Base-by-base conservation (phyloP, 2,329 filamentous ascomycete genomes). In the Sarocladium oryzae region DNA sequence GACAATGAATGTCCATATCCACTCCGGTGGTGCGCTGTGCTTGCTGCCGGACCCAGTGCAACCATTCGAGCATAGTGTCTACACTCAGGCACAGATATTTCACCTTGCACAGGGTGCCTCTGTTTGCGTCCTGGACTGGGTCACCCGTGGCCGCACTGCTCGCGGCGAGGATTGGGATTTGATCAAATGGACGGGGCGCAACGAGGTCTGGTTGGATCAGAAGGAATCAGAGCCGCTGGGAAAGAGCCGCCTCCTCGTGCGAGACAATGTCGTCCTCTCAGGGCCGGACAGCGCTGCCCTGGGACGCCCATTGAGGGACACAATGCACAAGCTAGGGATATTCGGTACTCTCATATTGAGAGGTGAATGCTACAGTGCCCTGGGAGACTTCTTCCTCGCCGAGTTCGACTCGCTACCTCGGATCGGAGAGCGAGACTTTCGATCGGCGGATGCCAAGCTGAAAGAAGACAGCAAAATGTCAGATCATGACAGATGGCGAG, bases 131-230 rank as follows among this genome's bases (percentile, higher is more conserved):
- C 73, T 96, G 41, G 93, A 99, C 67, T 99, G 93, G 93, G 90
- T 97, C 6, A 95, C 85, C 2, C 88, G 92, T 62, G 93, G 93
- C 7, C 82, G 93, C 16, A 81, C 77, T 4, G 91, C 93, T 4
- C 81, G 88, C 43, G 91, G 90, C 21, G 93, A 99, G 69, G 78
- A 89, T 56, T 99, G 93, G 93, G 85, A 84, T 58, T 84, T 96
- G 54, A 72, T 78, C 52, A 78, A 77, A 55, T 97, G 93, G 82
- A 81, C 76, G 53, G 90, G 89, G 9, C 79, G 87, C 56, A 97
- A 96, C 63, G 93, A 99, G 69, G 78, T 97, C n/a, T 92, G 86
- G 83, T 64, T 70, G 36, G 55, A 60, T 1, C 60, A 65, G 2
- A 55, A 63, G 54, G 30, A 8, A 9, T 26, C 32, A 10, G 59